A percentile compares a stretch with the other conserved stretches of the same genome.
Evolutionary conservation across 169 alveolate species (phyloP).

Genomic region (Plasmodium chabaudi): DNA sequence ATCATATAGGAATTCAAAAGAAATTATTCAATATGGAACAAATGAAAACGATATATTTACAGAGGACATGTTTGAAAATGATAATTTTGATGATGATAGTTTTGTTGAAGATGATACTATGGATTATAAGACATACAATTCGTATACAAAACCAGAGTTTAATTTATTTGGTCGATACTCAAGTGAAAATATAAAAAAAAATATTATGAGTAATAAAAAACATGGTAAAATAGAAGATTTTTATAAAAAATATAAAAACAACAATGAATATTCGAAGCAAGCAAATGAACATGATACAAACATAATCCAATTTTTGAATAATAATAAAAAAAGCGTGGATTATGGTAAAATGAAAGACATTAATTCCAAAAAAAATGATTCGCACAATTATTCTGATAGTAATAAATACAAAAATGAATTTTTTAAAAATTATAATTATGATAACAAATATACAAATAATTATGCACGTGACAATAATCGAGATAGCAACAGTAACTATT

Average conservation of each 20-base stretch:
- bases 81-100: slow-evolving; percentile 55
- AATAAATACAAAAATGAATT: slow-evolving; percentile 1
- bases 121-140: slow-evolving; percentile 60
- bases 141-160: slow-evolving; percentile 28
- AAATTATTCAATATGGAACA: slow-evolving; percentile 26
- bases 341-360: slow-evolving; percentile 17
- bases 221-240: neutral
- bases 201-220: neutral
- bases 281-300: slow-evolving; percentile 30
- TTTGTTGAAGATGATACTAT: slow-evolving; percentile 63
- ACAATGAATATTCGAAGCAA: slow-evolving; percentile 10
- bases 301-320: slow-evolving; percentile 41
- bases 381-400: neutral
- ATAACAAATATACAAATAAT: slow-evolving; percentile 8
- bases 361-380: neutral
- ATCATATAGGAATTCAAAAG: slow-evolving; percentile 38
- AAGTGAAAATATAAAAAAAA: slow-evolving; percentile 13
- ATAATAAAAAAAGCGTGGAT: slow-evolving; percentile 38
- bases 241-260: slow-evolving; percentile 4
- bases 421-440: slow-evolving; percentile 13
- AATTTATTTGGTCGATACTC: slow-evolving; percentile 36
- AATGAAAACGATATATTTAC: slow-evolving; percentile 57
- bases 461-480: slow-evolving; percentile 2
- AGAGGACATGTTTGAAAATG: slow-evolving; percentile 69
- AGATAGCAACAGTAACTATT: neutral